Evolutionary conservation across 2,329 filamentous ascomycete species (phyloP), one percentile per base, ranked within the genome.

Genomic region (Penicillium olsonii): DNA sequence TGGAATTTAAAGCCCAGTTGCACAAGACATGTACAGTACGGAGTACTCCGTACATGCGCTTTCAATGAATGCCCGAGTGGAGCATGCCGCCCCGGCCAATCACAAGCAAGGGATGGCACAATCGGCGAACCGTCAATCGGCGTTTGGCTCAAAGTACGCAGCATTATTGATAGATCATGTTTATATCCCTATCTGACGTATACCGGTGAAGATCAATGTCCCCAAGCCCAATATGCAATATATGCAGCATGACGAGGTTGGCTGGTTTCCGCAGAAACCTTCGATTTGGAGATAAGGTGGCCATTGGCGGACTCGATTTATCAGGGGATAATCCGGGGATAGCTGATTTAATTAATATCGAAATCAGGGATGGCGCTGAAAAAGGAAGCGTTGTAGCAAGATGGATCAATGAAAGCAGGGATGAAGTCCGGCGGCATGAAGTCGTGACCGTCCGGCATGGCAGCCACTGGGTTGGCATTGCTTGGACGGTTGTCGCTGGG

Each of bases 311-410:
- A 15, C n/a, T 18, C 10, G n/a, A 35, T 35, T 39, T 7, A 14
- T 5, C 24, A 4, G 37, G 12, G 8, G 26, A 31, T 18, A 34
- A 26, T n/a, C 45, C 29, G 38, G 27, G 41, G 31, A 33, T 46
- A 39, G 22, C 37, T 26, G 22, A 44, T 43, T 44, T 52, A 61
- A 45, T 48, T 52, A 9, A 63, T 55, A 44, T 65, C 58, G 48
- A 64, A 64, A 22, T 62, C 62, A 12, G 63, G 56, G 19, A 65
- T 55, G 2, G 59, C 54, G 2, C 56, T 64, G 42, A 65, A 65
- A 47, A 64, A 65, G 0, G 63, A 62, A 29, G 63, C 53, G 31
- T 63, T 65, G 43, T 64, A 65, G 37, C 65, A 67, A 2, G 65
- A 66, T 4, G 64, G 65, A 45, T 67, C 65, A 9, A 67, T 59